phyloP scores from a whole-genome alignment of 1,284 basidiomycete species.

The Pyrrhoderma lamaoense region DNA sequence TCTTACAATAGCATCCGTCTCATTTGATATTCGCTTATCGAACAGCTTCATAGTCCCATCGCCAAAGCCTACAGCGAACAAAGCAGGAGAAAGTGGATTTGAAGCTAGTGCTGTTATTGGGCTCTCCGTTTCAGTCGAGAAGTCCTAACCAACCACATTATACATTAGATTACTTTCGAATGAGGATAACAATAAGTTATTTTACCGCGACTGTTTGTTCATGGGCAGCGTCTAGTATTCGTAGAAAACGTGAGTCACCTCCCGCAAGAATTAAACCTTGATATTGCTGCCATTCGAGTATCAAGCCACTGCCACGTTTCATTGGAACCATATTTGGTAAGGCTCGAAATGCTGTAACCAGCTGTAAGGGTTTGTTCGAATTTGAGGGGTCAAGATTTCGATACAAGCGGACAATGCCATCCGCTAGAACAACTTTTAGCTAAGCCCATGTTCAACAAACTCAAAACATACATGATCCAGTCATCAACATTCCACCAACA shows the following conservation, averaged over 20 bases:
- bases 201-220: constrained; percentile 78
- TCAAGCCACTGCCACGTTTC: constrained; percentile 73
- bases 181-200: constrained; percentile 6
- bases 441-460: background rate
- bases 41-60: constrained; percentile 90
- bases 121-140: constrained; percentile 76
- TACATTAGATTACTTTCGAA: background rate
- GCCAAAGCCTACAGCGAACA: constrained; percentile 88
- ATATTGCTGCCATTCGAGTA: constrained; percentile 92
- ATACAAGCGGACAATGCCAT: constrained; percentile 88
- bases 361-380: constrained; percentile 63
- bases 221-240: constrained; percentile 93
- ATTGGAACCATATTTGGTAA: constrained; percentile 72
- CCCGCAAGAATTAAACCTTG: constrained; percentile 82
- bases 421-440: constrained; percentile 43
- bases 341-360: constrained; percentile 92
- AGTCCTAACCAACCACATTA: constrained; percentile 4
- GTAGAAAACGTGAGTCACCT: constrained; percentile 85
- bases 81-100: constrained; percentile 72
- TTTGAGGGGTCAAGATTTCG: constrained; percentile 76
- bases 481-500: constrained; percentile 84
- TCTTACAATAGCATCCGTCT: constrained; percentile 79
- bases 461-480: constrained; percentile 65
- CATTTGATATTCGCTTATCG: constrained; percentile 75
- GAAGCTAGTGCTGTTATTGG: constrained; percentile 84